Conservation (phyloP, 2,329 filamentous ascomycete species). For the Karstenula rhodostoma region DNA sequence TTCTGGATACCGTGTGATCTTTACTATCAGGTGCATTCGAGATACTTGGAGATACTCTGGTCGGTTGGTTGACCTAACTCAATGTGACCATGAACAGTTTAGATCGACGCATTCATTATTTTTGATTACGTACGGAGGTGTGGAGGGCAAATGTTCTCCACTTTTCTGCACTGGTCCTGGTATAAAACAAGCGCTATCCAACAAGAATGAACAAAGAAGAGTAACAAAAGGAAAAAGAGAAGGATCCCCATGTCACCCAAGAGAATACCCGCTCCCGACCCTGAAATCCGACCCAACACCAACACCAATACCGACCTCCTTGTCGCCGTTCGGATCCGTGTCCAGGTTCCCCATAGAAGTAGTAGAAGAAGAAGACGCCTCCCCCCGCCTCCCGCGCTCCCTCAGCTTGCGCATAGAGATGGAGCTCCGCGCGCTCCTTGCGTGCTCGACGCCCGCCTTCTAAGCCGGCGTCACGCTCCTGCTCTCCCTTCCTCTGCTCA, state of each 20-base stretch:
- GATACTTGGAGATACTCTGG: no score
- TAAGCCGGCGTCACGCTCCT: slow-evolving; percentile 33
- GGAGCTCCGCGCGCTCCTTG: not conserved
- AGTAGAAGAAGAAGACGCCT: not conserved
- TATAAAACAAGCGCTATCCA: slow-evolving; percentile 10
- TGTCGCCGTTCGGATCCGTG: not conserved
- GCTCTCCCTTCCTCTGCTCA: slow-evolving; percentile 53
- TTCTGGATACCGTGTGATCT: no score
- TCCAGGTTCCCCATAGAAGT: not conserved
- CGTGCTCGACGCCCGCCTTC: slow-evolving; percentile 3
- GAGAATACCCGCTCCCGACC: not conserved
- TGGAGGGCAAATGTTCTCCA: not conserved
- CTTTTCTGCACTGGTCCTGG: not conserved
- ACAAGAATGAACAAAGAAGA: not conserved
- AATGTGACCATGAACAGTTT: not conserved
- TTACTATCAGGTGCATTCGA: no score
- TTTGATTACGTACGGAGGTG: not conserved
- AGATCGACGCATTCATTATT: not conserved
- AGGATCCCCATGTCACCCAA: not conserved
- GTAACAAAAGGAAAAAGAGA: not conserved
- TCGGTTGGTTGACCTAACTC: no score
- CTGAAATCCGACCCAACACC: not conserved
- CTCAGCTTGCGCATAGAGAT: not conserved
- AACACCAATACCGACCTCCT: no score
- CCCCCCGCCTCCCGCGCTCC: not conserved